These are phyloP conservation scores for Cucurbita maxima DNA, from an alignment of 306 rosid species.

Conservation along the genomic window DNA sequence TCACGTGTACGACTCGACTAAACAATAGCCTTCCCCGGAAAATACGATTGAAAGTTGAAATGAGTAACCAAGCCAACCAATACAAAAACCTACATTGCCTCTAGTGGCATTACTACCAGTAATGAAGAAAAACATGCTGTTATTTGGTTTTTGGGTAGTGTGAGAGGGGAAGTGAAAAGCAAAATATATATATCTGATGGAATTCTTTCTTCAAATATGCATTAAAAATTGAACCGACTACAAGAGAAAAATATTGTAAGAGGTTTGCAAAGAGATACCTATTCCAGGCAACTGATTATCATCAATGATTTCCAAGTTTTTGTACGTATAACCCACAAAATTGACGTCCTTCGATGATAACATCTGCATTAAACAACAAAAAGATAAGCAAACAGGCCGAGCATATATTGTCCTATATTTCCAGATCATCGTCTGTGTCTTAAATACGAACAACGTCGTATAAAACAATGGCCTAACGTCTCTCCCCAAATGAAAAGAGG, in stretches of 20 bases:
- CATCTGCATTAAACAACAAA: constrained; percentile 59
- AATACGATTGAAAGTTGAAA: background rate
- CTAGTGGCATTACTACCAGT: background rate
- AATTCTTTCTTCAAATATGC: background rate
- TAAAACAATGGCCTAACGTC: background rate
- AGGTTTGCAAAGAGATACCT: constrained; percentile 30
- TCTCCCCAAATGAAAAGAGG: background rate
- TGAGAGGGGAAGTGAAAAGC: background rate
- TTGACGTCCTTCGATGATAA: constrained; percentile 81
- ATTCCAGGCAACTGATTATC: constrained; percentile 83
- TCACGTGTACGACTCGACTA: background rate
- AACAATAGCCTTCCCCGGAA: background rate
- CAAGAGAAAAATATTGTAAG: constrained; percentile 6
- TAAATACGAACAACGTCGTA: background rate
- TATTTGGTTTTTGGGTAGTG: background rate
- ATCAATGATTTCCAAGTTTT: constrained; percentile 83
- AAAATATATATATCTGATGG: background rate
- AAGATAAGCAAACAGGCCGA: background rate
- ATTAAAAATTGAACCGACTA: background rate
- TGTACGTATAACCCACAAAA: constrained; percentile 93
- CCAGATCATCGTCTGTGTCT: background rate
- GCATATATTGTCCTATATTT: background rate
- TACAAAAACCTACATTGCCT: background rate
- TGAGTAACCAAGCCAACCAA: background rate
- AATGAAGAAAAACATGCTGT: background rate